Conservation (phyloP, 1,139 yeast genomes). For the Scheffersomyces titani region DNA sequence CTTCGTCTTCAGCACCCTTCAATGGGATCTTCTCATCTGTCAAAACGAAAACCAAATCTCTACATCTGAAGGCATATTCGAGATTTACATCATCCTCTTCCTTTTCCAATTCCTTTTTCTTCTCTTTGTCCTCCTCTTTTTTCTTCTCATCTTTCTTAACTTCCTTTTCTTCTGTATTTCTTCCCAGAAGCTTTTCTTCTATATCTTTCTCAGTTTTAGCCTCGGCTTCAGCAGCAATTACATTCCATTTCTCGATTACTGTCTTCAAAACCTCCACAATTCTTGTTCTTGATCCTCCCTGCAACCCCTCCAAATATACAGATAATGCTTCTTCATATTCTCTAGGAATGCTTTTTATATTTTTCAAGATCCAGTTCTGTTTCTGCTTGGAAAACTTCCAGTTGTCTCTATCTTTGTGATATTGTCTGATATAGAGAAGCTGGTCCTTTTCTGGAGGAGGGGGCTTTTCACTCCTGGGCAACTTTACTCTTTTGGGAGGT, state of each 20-base stretch:
- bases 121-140: slow-evolving; percentile 7
- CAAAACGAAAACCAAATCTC: slow-evolving; percentile 33
- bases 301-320: slow-evolving; percentile 64
- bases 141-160: slow-evolving; percentile 4
- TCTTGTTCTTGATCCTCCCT: slow-evolving; percentile 71
- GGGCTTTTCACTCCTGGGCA: slow-evolving; percentile 72
- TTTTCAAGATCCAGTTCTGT: slow-evolving; percentile 87
- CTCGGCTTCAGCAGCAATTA: slow-evolving; percentile 42
- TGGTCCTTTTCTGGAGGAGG: slow-evolving; percentile 86
- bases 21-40: slow-evolving; percentile 38
- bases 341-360: slow-evolving; percentile 56
- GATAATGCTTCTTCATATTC: slow-evolving; percentile 57
- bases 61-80: slow-evolving; percentile 49
- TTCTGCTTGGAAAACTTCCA: slow-evolving; percentile 97
- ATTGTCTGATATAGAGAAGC: slow-evolving; percentile 70
- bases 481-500: slow-evolving; percentile 72
- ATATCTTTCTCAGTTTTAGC: slow-evolving; percentile 38
- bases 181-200: slow-evolving; percentile 14
- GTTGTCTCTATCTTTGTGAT: slow-evolving; percentile 53
- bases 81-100: slow-evolving; percentile 20
- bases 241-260: slow-evolving; percentile 60
- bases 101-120: slow-evolving; percentile 10
- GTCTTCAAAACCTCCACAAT: slow-evolving; percentile 52
- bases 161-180: slow-evolving; percentile 17
- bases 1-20: slow-evolving; percentile 32